Evolutionary conservation across 805 yeast genomes (phyloP), one percentile per base, ranked within the genome.

Genomic region (Schwanniomyces occidentalis): DNA sequence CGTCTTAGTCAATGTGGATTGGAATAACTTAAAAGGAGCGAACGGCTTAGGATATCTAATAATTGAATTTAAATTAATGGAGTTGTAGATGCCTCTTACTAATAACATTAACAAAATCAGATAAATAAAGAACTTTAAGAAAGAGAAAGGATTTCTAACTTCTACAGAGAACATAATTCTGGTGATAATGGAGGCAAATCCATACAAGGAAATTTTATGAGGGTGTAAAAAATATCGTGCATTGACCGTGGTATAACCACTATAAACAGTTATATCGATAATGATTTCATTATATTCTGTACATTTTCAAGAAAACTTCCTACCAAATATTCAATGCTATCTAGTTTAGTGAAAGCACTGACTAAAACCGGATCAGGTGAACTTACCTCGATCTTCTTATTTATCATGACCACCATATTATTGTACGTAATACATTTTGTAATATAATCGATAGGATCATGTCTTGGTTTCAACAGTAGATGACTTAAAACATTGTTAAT

Each of bases 281-380:
- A n/a, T n/a, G n/a, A n/a, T 3, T 24, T 25, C 22, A 30, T 25
- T 9, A 35, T 35, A 20, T 37, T 26, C 20, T 40, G 35, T 8
- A 35, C 15, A 32, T 46, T 52, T 13, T 47, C 46, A 5, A 56
- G 27, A 30, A 49, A 65, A 27, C 68, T 59, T 38, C 64, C 51
- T 15, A 74, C 57, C 31, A 70, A 56, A 39, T 71, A 71, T 51
- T 82, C 86, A 25, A 83, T 57, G 28, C 81, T 75, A 36, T 73
- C 82, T 41, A 84, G 61, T 48, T 83, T 83, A 4, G 84, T 73
- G 42, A 77, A 71, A 2, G 81, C 72, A 32, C 83, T 75, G 24
- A 82, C 64, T 34, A 84, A 54, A 6, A 76, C 69, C 2, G 90
- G 90, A 48, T 84, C 91, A 16, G 84, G 80, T 3, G 82, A 73